Evolutionary conservation across 495 filamentous ascomycete genomes (phyloP), one percentile per base, ranked within the genome.

Genomic region (Talaromyces nanjingensis): DNA sequence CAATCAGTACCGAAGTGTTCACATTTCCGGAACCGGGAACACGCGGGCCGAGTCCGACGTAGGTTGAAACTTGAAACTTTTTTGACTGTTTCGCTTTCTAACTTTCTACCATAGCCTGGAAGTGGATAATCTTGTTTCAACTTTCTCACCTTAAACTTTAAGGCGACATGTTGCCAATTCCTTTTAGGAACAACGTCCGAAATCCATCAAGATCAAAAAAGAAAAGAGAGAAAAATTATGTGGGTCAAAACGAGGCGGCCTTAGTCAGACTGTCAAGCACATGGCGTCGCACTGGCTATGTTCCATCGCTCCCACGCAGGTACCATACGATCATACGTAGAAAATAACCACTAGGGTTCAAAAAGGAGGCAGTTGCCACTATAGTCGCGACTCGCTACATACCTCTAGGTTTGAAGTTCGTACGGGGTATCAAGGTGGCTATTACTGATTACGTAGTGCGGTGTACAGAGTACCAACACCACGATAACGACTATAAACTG

Each of bases 241-340:
- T 49, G 45, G 45, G 52, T 14, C 52, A 53, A 53, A 27, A 27
- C n/a, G 18, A 49, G 18, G 3, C n/a, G 18, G n/a, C 18, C 5
- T 49, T 49, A 49, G 18, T 34, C 56, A 59, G 20, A 31, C 57
- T 47, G 58, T 42, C 58, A 60, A 60, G 20, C 58, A 60, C 58
- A 60, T 60, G 58, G 58, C 34, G 58, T 39, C 58, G 34, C 58
- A 60, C 22, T 49, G 45, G 45, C 52, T 24, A 55, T 20, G 22
- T 55, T 27, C 24, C 52, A 55, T 55, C 52, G 52, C 52, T 55
- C 52, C 22, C 6, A 49, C 4, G 12, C 52, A 29, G 24, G 52
- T 55, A 20, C 22, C 49, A 24, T 9, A 20, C n/a, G 3, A 24
- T 52, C n/a, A 18, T 39, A 39, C 34, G 14, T 39, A 42, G 16